These are phyloP conservation scores for Oxyria digyna DNA, from an alignment of 148 eudicot genomes.

Conservation along the genomic window DNA sequence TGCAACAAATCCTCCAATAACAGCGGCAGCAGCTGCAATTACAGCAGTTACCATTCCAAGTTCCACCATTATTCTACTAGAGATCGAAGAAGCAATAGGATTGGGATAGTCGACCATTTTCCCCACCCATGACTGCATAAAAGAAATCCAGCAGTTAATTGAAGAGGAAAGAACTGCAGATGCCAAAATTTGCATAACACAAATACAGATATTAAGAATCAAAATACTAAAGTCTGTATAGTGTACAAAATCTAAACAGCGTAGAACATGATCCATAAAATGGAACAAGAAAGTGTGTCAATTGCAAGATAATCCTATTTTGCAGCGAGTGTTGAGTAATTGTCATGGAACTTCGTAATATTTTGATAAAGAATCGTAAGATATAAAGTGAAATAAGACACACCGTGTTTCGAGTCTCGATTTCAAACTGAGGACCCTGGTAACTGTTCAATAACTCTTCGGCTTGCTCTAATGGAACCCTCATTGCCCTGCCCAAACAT, in stretches of 20 bases:
- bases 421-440: constrained; percentile 45
- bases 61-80: constrained; percentile 85
- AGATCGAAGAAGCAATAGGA: constrained; percentile 78
- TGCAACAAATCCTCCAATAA: constrained; percentile 73
- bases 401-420: constrained; percentile 61
- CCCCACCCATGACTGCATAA: constrained; percentile 61
- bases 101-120: constrained; percentile 59
- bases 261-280: not conserved
- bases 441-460: constrained; percentile 44
- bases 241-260: not conserved
- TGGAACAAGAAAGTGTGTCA: not conserved
- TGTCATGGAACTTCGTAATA: not conserved
- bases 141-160: constrained; percentile 1
- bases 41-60: constrained; percentile 63
- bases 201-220: not conserved
- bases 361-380: not conserved
- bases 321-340: not conserved
- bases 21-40: constrained; percentile 60
- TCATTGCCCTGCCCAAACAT: constrained; percentile 58
- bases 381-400: constrained; percentile 8
- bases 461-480: constrained; percentile 39
- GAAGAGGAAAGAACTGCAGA: not conserved
- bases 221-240: not conserved
- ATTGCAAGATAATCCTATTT: not conserved
- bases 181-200: not conserved